Evolutionary conservation across 805 yeast species (phyloP).

Genomic region (Sugiyamaella valdiviana): DNA sequence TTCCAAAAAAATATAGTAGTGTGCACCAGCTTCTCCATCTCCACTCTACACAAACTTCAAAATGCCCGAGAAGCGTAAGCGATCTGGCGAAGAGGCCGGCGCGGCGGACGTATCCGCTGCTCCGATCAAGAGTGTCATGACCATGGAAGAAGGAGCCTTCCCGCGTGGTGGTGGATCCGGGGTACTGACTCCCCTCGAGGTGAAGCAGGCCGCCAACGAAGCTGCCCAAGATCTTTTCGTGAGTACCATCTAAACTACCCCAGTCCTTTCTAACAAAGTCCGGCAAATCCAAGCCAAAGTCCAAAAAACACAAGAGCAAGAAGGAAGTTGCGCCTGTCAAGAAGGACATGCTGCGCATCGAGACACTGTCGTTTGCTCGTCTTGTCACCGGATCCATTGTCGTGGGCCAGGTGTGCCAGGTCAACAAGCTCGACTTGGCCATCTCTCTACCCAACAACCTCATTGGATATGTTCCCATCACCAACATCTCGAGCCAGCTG

Average conservation of each 20-base stretch:
- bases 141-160: slow-evolving; percentile 50
- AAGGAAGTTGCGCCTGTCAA: slow-evolving; percentile 25
- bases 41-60: neutral
- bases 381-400: slow-evolving; percentile 66
- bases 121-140: slow-evolving; percentile 8
- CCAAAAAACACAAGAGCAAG: slow-evolving; percentile 22
- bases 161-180: slow-evolving; percentile 83
- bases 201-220: slow-evolving; percentile 87
- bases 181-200: slow-evolving; percentile 80
- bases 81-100: neutral
- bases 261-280: slow-evolving; percentile 13
- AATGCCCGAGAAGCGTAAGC: slow-evolving; percentile 9
- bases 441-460: slow-evolving; percentile 76
- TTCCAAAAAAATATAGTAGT: neutral
- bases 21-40: neutral
- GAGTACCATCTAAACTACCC: neutral
- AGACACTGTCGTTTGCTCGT: slow-evolving; percentile 54
- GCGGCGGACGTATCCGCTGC: neutral
- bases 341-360: slow-evolving; percentile 43
- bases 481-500: slow-evolving; percentile 61
- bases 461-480: slow-evolving; percentile 69
- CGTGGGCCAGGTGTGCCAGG: slow-evolving; percentile 65
- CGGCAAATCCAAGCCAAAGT: slow-evolving; percentile 18
- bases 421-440: slow-evolving; percentile 57
- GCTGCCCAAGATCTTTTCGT: slow-evolving; percentile 80